phyloP scores from a whole-genome alignment of 169 alveolate genomes.

The Cryptosporidium ubiquitum region DNA sequence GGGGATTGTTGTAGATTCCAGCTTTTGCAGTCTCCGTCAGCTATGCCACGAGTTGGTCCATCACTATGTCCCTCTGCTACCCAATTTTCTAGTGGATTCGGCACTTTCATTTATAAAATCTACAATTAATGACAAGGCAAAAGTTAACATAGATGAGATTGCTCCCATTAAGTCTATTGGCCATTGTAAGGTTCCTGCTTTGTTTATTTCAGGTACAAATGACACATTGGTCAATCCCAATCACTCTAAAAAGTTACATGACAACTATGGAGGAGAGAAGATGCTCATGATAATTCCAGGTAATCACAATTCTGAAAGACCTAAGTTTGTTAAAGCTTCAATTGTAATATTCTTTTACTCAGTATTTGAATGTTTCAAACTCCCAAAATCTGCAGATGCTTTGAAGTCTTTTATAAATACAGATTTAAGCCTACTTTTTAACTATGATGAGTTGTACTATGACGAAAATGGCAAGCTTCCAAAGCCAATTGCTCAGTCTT shows the following conservation, averaged over 20 bases:
- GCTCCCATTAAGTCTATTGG: constrained; percentile 84
- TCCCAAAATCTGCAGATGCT: constrained; percentile 15
- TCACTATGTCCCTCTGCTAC: constrained; percentile 39
- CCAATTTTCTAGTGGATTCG: constrained; percentile 60
- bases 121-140: constrained; percentile 83
- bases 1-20: constrained; percentile 91
- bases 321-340: constrained; percentile 76
- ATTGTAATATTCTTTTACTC: constrained; percentile 77
- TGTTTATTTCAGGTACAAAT: constrained; percentile 78
- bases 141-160: constrained; percentile 85
- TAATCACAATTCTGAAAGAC: constrained; percentile 80
- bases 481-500: constrained; percentile 35
- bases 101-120: constrained; percentile 48
- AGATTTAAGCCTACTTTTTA: constrained; percentile 29
- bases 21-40: constrained; percentile 78
- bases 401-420: constrained; percentile 40
- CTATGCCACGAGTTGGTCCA: constrained; percentile 77
- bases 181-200: constrained; percentile 88
- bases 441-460: neutral
- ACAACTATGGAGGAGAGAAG: constrained; percentile 75
- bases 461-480: constrained; percentile 14
- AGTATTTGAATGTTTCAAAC: constrained; percentile 26
- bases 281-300: constrained; percentile 77
- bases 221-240: constrained; percentile 77
- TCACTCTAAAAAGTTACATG: constrained; percentile 73